These are phyloP conservation scores for Cryptococcus hybrid DNA, from an alignment of 1,284 basidiomycete species.

Conservation along the genomic window DNA sequence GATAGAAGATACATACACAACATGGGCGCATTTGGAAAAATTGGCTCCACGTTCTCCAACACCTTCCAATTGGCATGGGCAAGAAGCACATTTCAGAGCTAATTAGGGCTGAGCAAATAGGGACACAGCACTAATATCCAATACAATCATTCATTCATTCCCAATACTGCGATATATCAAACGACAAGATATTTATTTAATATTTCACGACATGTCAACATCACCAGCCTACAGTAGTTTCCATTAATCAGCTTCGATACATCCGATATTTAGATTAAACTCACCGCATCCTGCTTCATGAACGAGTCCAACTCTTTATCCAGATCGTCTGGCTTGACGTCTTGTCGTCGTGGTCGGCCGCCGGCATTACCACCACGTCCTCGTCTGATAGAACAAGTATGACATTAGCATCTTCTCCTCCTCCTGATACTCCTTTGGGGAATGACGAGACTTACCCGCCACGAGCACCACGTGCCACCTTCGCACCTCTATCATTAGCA, in stretches of 20 bases:
- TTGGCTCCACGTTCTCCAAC: too few species aligned
- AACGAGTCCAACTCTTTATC: constrained; percentile 90
- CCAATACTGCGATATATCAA: neutral
- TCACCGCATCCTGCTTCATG: constrained; percentile 64
- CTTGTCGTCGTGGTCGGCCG: constrained; percentile 40
- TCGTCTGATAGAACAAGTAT: neutral
- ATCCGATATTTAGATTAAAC: neutral
- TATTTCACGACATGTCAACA: constrained; percentile 19
- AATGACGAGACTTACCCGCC: constrained; percentile 23
- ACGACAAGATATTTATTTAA: neutral
- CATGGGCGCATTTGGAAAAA: too few species aligned
- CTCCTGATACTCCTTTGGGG: neutral
- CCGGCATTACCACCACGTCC: constrained; percentile 39
- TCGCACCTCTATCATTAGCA: neutral
- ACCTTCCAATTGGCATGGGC: too few species aligned
- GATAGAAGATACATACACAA: too few species aligned
- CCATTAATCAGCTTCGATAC: neutral
- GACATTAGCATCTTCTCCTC: neutral
- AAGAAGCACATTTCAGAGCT: too few species aligned
- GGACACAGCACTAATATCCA: neutral
- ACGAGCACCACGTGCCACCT: constrained; percentile 23
- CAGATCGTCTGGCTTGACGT: constrained; percentile 66
- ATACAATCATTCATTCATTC: neutral
- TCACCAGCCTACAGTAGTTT: constrained; percentile 8
- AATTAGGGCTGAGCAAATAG: too few species aligned